phyloP scores from a whole-genome alignment of 495 filamentous ascomycete species.

The Hypoxylon subgilvum region DNA sequence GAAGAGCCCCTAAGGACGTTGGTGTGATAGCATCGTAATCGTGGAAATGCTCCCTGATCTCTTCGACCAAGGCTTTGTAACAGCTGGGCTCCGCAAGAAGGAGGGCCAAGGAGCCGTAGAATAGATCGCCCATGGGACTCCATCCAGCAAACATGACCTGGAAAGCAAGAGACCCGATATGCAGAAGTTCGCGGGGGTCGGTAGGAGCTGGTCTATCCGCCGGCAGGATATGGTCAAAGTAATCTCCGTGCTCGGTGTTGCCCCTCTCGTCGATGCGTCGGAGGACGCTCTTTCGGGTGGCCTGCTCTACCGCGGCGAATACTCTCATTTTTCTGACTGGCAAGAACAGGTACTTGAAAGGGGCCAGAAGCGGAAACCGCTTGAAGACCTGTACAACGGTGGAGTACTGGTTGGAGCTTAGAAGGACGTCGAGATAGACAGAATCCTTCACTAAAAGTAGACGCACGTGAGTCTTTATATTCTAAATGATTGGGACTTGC shows the following conservation, averaged over 20 bases:
- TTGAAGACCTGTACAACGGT: no score
- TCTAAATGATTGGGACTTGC: no score
- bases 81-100: constrained; percentile 20
- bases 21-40: constrained; percentile 31
- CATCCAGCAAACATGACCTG: constrained; percentile 39
- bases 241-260: neutral
- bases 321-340: no score
- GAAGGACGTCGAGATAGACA: constrained; percentile 2
- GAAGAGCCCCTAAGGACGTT: constrained; percentile 3
- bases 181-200: constrained; percentile 8
- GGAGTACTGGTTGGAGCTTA: no score
- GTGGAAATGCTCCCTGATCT: constrained; percentile 29
- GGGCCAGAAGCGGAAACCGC: no score
- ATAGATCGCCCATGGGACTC: constrained; percentile 20
- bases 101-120: constrained; percentile 26
- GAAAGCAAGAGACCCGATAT: constrained; percentile 21
- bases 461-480: no score
- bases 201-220: neutral
- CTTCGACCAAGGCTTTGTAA: constrained; percentile 2
- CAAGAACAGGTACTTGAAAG: no score
- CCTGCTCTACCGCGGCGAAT: no score
- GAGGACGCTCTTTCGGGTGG: no score
- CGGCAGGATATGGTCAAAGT: neutral
- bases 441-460: constrained; percentile 27
- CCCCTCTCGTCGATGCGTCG: neutral